Base-by-base conservation (phyloP, 2,329 filamentous ascomycete genomes). In the Aureobasidium leucospermi region DNA sequence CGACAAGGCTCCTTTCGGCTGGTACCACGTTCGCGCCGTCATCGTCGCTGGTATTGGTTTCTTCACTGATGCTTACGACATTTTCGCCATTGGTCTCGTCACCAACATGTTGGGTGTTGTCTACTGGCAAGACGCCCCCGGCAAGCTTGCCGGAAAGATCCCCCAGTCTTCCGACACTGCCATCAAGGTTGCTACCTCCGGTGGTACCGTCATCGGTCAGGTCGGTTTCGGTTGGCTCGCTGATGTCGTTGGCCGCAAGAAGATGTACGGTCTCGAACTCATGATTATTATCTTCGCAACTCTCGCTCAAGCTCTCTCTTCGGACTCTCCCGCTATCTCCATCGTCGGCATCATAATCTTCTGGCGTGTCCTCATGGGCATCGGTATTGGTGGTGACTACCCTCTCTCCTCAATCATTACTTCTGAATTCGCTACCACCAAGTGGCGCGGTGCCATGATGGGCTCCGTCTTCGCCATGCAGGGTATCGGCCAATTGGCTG, bases 371-470 rank as follows among this genome's bases (percentile, higher is more conserved):
- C 74, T 92, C 13, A 90, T 91, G 85, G 88, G 88, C 38, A 79
- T 90, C 61, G 88, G 87, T 32, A 89, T 91, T 53, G 88, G 89
- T 64, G 89, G 89, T 65, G 69, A 94, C 69, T 94, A 93, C 69
- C 89, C 90, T 6, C 78, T 95, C 8, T 90, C 86, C 49, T 88
- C 86, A 23, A 88, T 93, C 64, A 94, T 94, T 67, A 93, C 89
- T 6, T 90, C 89, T 5, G 89, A 94, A 78, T 94, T 94, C 68
- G 88, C 89, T 10, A 92, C 87, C 4, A 93, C 89, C 57, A 90
- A 87, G 73, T 92, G 88, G 85, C 79, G 89, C 73, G 89, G 89
- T 65, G 88, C 88, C 64, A 94, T 94, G 86, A 92, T 95, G 86
- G 88, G 84, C 36, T 81, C 88, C 15, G 89, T 94, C 58, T 94